Evolutionary conservation across 164 flowering plant species (phyloP), one percentile per base, ranked within the genome.

Genomic region (Tetracentron sinense): DNA sequence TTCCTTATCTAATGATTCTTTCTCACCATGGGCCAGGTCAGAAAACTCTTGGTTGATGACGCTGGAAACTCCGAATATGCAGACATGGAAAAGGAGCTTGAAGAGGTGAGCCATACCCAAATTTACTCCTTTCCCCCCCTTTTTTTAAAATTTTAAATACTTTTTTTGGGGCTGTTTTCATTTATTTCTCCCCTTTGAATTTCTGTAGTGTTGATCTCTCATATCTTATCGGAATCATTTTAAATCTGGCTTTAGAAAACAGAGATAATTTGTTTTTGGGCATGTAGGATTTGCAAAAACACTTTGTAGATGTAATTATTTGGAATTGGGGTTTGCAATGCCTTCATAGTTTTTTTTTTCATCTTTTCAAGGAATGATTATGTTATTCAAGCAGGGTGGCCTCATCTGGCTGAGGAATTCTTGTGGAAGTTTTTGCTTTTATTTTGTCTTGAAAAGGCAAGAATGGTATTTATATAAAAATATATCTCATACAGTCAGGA

Each of bases 51-150:
- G 78, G 82, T 47, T 54, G 91, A 85, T 78, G 98, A 90, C 14
- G 91, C 97, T 25, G 79, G 78, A 27, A 93, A 90, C 70, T 72
- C 84, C n/a, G 98, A 93, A 71, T 93, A 87, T 82, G 78, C 49
- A 7, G 98, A 93, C 77, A 89, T 90, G 98, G 86, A 84, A 75
- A 93, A 82, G 68, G 98, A 93, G 81, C 94, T 90, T 53, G 71
- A 63, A 46, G 98, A 90, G 98, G 98, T 90, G 71, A 71, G 60
- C 48, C n/a, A 54, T 65, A 31, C 64, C 51, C 51, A 29, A 8
- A 8, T n/a, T 60, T 46, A 29, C 17, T 47, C 16, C 56, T 58
- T 35, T 26, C 35, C 55, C 6, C 35, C 21, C 33, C 51, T 20
- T 50, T 56, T 49, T n/a, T n/a, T n/a, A n/a, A n/a, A n/a, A n/a